phyloP scores from a whole-genome alignment of 1,139 yeast species.

The Taphrina populina region DNA sequence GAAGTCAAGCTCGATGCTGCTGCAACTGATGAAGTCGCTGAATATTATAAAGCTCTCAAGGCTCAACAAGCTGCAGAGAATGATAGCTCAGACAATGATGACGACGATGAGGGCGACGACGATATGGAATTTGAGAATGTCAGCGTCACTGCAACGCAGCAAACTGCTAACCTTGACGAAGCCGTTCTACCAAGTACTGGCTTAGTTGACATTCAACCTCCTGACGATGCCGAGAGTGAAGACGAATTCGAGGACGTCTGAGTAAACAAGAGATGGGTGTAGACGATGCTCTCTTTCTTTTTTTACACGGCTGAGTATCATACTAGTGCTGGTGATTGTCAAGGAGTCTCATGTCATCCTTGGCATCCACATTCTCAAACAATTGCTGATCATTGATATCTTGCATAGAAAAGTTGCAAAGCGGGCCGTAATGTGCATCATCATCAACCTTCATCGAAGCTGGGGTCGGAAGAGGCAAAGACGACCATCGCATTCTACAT shows the following conservation, averaged over 20 bases:
- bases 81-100: slow-evolving; percentile 36
- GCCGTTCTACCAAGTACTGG: neutral
- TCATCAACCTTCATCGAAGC: too few relatives aligned
- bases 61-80: slow-evolving; percentile 24
- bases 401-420: too few relatives aligned
- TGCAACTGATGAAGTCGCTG: slow-evolving; percentile 40
- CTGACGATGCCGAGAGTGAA: slow-evolving; percentile 7
- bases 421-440: too few relatives aligned
- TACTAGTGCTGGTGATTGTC: too few relatives aligned
- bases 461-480: too few relatives aligned
- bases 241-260: slow-evolving; percentile 34
- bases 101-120: slow-evolving; percentile 35
- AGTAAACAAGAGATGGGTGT: too few relatives aligned
- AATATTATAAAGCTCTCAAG: slow-evolving; percentile 39
- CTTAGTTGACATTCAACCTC: slow-evolving; percentile 2
- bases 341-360: too few relatives aligned
- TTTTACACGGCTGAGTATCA: too few relatives aligned
- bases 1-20: slow-evolving; percentile 34
- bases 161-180: neutral
- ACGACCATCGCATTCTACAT: too few relatives aligned
- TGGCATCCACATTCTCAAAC: too few relatives aligned
- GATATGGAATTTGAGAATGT: slow-evolving; percentile 22
- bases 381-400: too few relatives aligned
- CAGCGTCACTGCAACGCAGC: neutral
- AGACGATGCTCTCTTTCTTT: too few relatives aligned